A percentile compares a stretch with the other conserved stretches of the same genome.
These are phyloP conservation scores for Fagus sylvatica DNA, from an alignment of 306 rosid genomes.

Conservation along the genomic window DNA sequence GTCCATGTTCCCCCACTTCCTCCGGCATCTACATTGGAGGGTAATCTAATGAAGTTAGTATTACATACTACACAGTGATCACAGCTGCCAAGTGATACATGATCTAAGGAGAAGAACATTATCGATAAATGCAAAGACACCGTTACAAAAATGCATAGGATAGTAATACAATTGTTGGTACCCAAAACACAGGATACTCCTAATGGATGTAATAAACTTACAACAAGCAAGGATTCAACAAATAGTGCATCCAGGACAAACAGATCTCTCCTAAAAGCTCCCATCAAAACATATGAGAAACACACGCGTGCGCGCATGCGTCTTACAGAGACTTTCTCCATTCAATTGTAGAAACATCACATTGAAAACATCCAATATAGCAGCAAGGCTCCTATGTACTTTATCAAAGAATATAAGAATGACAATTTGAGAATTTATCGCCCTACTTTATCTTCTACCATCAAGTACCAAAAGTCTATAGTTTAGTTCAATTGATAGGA, in stretches of 20 bases:
- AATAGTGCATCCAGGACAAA: background rate
- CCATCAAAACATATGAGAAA: background rate
- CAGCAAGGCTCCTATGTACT: background rate
- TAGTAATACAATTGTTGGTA: background rate
- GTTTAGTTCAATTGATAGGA: background rate
- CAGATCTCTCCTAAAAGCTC: background rate
- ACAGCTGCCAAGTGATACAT: slow-evolving; percentile 9
- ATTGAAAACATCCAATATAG: background rate
- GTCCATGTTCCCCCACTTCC: slow-evolving; percentile 58
- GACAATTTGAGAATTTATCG: background rate
- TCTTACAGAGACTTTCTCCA: background rate
- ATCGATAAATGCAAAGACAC: background rate
- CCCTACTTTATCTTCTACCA: background rate
- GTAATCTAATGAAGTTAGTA: slow-evolving; percentile 23
- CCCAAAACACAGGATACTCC: background rate
- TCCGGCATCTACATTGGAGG: slow-evolving; percentile 51
- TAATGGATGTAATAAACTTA: background rate
- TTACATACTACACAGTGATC: slow-evolving; percentile 13
- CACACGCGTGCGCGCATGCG: background rate
- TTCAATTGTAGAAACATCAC: background rate
- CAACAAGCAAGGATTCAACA: background rate
- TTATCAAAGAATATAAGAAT: background rate
- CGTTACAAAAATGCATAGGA: no score
- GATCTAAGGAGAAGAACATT: slow-evolving; percentile 2
- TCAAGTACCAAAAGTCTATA: background rate